Evolutionary conservation across 2,329 filamentous ascomycete genomes (phyloP).

Genomic region (Ascochyta clinopodiicola): DNA sequence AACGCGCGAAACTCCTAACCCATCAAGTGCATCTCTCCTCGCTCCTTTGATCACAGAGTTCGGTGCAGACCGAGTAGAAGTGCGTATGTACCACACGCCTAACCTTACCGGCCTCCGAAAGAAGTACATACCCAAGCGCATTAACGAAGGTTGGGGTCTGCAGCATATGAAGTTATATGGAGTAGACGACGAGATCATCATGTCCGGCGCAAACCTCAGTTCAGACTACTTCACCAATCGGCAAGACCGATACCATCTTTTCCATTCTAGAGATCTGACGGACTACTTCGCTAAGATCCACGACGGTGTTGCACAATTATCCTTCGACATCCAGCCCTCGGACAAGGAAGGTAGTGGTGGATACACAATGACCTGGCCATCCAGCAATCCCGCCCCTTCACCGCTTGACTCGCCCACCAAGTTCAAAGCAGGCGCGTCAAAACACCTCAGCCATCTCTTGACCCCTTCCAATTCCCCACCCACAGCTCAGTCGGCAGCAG

Average conservation of each 20-base stretch:
- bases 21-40: slow-evolving; percentile 87
- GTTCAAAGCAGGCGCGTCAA: slow-evolving; percentile 74
- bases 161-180: slow-evolving; percentile 99
- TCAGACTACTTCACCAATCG: slow-evolving; percentile 96
- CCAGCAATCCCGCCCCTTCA: slow-evolving; percentile 73
- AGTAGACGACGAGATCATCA: slow-evolving; percentile 91
- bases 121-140: slow-evolving; percentile 80
- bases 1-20: slow-evolving; percentile 84
- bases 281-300: slow-evolving; percentile 85
- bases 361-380: slow-evolving; percentile 74
- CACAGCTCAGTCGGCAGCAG: slow-evolving; percentile 24
- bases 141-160: slow-evolving; percentile 97
- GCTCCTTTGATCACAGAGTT: slow-evolving; percentile 85
- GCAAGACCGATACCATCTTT: slow-evolving; percentile 92
- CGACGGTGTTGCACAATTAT: slow-evolving; percentile 76
- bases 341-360: slow-evolving; percentile 55
- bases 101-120: slow-evolving; percentile 90
- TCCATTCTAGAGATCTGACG: slow-evolving; percentile 78
- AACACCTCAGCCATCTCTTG: slow-evolving; percentile 71
- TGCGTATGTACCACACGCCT: slow-evolving; percentile 97
- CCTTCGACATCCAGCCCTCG: slow-evolving; percentile 77
- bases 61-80: slow-evolving; percentile 81
- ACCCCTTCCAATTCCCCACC: slow-evolving; percentile 53
- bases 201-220: slow-evolving; percentile 88
- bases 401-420: slow-evolving; percentile 73